A percentile compares a stretch with the other conserved stretches of the same genome.
Conservation (phyloP, 352 stramenopile genomes). For the Pythium vanterpoolii region DNA sequence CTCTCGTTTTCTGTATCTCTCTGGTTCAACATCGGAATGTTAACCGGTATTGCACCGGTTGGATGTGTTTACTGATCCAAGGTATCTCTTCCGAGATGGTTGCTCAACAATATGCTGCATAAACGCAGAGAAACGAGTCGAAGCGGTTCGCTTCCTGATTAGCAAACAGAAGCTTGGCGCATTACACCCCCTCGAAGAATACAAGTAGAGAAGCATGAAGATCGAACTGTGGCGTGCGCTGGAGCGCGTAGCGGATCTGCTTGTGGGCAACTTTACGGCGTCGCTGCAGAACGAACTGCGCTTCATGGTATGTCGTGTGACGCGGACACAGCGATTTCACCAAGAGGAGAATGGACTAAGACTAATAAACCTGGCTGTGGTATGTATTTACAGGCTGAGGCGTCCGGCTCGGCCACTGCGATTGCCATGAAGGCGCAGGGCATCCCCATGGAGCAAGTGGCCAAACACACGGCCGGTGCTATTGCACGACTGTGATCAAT, state of each 20-base stretch:
- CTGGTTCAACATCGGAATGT: not conserved
- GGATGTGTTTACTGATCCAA: conserved; percentile 10
- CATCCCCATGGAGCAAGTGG: conserved; percentile 68
- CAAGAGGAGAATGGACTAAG: not conserved
- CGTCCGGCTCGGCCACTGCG: conserved; percentile 54
- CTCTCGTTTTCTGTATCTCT: not conserved
- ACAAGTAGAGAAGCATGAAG: conserved; percentile 42
- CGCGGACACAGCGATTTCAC: not conserved
- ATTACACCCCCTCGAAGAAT: not conserved
- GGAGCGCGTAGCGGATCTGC: conserved; percentile 62
- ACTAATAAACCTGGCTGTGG: not conserved
- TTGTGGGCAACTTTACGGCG: conserved; percentile 79
- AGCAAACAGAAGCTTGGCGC: not conserved
- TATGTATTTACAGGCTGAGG: conserved; percentile 44
- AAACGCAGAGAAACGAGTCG: no score
- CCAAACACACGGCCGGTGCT: conserved; percentile 66
- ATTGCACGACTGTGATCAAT: conserved; percentile 50
- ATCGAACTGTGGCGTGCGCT: conserved; percentile 50
- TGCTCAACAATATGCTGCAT: no score
- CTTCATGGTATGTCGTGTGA: conserved; percentile 60
- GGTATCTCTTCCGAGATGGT: not conserved
- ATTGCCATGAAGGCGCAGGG: conserved; percentile 60
- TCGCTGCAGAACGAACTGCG: conserved; percentile 86
- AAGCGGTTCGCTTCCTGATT: no score
- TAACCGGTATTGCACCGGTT: conserved; percentile 10